phyloP scores from a whole-genome alignment of 148 eudicot genomes.

The Hydrangea macrophylla region DNA sequence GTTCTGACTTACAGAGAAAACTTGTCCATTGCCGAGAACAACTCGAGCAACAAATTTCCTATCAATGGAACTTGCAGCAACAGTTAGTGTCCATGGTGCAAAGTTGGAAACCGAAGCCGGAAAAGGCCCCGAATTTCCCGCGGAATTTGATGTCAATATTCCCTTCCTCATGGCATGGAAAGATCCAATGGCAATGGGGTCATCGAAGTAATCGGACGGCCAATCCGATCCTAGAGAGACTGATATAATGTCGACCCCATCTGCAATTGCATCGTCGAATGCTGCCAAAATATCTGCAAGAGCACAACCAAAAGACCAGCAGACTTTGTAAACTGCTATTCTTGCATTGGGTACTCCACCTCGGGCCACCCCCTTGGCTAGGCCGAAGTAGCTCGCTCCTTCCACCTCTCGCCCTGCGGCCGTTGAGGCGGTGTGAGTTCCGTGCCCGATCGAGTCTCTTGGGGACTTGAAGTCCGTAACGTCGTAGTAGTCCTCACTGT shows the following conservation, averaged over 20 bases:
- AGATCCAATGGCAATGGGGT: slow-evolving; percentile 19
- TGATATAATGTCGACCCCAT: slow-evolving; percentile 17
- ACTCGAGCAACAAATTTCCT: slow-evolving; percentile 5
- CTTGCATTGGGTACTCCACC: slow-evolving; percentile 17
- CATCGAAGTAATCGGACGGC: slow-evolving; percentile 2
- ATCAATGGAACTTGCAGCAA: slow-evolving; percentile 8
- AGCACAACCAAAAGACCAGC: slow-evolving; percentile 6
- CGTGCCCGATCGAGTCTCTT: slow-evolving; percentile 16
- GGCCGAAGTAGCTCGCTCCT: slow-evolving; percentile 8
- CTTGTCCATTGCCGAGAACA: slow-evolving; percentile 8
- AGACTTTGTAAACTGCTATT: slow-evolving; percentile 16
- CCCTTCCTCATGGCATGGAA: slow-evolving; percentile 17
- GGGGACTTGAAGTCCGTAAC: slow-evolving; percentile 2
- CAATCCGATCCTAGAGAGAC: slow-evolving; percentile 13
- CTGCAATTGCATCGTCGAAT: slow-evolving; percentile 20
- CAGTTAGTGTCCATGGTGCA: slow-evolving; percentile 10
- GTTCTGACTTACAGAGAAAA: not conserved
- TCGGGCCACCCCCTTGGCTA: slow-evolving; percentile 11
- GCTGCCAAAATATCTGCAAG: slow-evolving; percentile 16
- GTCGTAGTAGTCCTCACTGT: slow-evolving; percentile 4
- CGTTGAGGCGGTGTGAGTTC: slow-evolving; percentile 18
- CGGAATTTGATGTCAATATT: slow-evolving; percentile 12
- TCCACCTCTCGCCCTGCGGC: slow-evolving; percentile 19
- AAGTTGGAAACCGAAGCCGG: slow-evolving; percentile 1
- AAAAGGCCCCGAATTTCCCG: slow-evolving; percentile 3